These are phyloP conservation scores for Podaxis sp. DNA, from an alignment of 768 basidiomycete species.

Conservation along the genomic window DNA sequence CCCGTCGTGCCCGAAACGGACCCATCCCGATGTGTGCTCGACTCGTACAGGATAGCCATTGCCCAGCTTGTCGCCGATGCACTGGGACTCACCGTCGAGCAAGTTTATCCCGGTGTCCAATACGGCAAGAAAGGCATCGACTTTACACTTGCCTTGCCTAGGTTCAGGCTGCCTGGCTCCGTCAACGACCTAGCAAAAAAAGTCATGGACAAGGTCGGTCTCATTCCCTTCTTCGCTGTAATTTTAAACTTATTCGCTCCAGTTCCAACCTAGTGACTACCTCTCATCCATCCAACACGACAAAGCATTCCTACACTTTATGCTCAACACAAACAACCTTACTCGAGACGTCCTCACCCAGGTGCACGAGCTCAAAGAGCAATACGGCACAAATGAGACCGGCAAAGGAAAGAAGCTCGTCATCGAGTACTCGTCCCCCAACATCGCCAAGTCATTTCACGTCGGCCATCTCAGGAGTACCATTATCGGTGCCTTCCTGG, in stretches of 20 bases:
- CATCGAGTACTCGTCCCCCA: slow-evolving; percentile 94
- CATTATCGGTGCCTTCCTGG: slow-evolving; percentile 96
- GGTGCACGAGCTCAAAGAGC: slow-evolving; percentile 55
- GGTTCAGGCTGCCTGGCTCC: slow-evolving; percentile 85
- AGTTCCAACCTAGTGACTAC: slow-evolving; percentile 88
- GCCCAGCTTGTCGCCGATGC: slow-evolving; percentile 70
- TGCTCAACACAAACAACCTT: slow-evolving; percentile 60
- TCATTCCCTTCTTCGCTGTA: slow-evolving; percentile 7
- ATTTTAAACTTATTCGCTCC: not conserved
- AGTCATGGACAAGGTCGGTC: slow-evolving; percentile 70
- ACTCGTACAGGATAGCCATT: slow-evolving; percentile 80
- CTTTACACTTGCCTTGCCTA: slow-evolving; percentile 88
- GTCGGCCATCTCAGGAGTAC: slow-evolving; percentile 96
- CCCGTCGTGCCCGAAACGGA: slow-evolving; percentile 47
- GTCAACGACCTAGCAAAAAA: slow-evolving; percentile 73
- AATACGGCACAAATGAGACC: slow-evolving; percentile 79
- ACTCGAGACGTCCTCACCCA: slow-evolving; percentile 68
- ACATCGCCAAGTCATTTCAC: slow-evolving; percentile 98
- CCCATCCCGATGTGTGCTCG: slow-evolving; percentile 50
- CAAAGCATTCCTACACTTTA: slow-evolving; percentile 13
- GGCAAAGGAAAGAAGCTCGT: slow-evolving; percentile 83
- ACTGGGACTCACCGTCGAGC: slow-evolving; percentile 68
- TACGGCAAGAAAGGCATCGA: slow-evolving; percentile 94
- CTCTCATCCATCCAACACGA: slow-evolving; percentile 64
- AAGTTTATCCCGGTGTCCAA: slow-evolving; percentile 83